Conservation (phyloP, 2,329 filamentous ascomycete species). For the Aspergillus phoenicis region DNA sequence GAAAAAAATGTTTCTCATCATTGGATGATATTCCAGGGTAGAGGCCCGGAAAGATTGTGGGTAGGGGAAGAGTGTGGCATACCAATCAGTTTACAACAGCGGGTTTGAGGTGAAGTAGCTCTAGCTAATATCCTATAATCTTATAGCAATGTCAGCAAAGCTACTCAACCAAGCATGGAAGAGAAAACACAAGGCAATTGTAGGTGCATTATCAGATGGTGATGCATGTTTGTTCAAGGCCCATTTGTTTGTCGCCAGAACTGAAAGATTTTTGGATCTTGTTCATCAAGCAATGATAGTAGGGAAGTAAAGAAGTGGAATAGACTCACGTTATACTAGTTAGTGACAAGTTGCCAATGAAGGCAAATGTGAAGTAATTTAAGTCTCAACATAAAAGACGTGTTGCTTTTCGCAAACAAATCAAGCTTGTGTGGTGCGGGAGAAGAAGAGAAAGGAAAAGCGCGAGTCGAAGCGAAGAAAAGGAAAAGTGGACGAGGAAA, state of each 20-base stretch:
- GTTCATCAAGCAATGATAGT: slow-evolving; percentile 51
- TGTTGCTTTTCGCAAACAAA: slow-evolving; percentile 7
- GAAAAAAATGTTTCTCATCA: slow-evolving; percentile 58
- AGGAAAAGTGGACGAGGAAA: slow-evolving; percentile 22
- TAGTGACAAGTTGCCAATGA: slow-evolving; percentile 15
- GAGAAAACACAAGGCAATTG: slow-evolving; percentile 6
- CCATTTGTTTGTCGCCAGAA: slow-evolving; percentile 58
- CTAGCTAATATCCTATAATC: neutral
- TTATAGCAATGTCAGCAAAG: slow-evolving; percentile 13
- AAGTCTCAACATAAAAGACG: slow-evolving; percentile 26
- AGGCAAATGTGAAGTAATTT: neutral
- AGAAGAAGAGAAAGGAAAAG: slow-evolving; percentile 28
- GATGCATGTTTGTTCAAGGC: slow-evolving; percentile 63
- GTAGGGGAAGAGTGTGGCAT: slow-evolving; percentile 5
- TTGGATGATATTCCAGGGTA: slow-evolving; percentile 18
- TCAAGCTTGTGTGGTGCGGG: slow-evolving; percentile 17
- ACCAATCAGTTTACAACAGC: neutral
- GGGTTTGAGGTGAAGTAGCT: neutral
- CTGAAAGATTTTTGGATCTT: slow-evolving; percentile 49
- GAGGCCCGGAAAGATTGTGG: neutral
- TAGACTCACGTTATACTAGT: slow-evolving; percentile 32
- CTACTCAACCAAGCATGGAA: slow-evolving; percentile 6
- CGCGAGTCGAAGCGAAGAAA: slow-evolving; percentile 25
- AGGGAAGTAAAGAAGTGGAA: neutral
- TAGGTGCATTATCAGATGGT: slow-evolving; percentile 55